A percentile compares a stretch with the other conserved stretches of the same genome.
phyloP scores from a whole-genome alignment of 176 grass and related monocot species.

The Juncus effusus region DNA sequence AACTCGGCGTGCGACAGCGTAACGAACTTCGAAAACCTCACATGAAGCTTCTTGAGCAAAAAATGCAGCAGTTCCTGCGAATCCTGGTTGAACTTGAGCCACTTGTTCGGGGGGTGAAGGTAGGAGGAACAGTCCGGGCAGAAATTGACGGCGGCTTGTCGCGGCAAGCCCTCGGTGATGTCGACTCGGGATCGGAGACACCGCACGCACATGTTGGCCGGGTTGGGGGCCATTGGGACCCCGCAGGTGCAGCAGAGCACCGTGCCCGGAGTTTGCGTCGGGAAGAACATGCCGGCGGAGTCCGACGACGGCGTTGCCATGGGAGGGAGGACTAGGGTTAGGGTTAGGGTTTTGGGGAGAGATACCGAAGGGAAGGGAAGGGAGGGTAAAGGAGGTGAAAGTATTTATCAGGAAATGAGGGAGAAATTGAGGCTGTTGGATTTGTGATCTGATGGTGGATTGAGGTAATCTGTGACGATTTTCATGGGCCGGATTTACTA shows the following conservation, averaged over 20 bases:
- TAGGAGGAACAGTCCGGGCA: conserved; percentile 61
- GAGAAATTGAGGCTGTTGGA: conserved; percentile 14
- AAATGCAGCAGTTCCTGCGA: conserved; percentile 80
- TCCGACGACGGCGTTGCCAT: conserved; percentile 45
- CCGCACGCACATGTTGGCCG: conserved; percentile 86
- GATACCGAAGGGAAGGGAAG: background rate
- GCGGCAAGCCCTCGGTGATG: conserved; percentile 61
- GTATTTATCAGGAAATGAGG: background rate
- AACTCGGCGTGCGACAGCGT: conserved; percentile 78
- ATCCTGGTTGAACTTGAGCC: conserved; percentile 56
- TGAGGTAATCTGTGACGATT: conserved; percentile 17
- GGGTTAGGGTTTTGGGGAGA: conserved; percentile 35
- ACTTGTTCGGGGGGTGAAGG: conserved; percentile 57
- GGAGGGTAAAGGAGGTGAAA: background rate
- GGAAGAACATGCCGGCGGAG: conserved; percentile 72
- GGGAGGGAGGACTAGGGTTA: conserved; percentile 26
- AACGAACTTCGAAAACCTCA: conserved; percentile 56
- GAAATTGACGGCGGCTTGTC: conserved; percentile 50
- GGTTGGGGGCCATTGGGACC: conserved; percentile 72
- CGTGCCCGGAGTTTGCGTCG: conserved; percentile 71
- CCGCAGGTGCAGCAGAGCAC: conserved; percentile 95
- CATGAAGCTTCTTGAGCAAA: conserved; percentile 65
- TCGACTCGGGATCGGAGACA: conserved; percentile 71
- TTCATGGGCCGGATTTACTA: background rate
- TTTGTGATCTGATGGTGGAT: background rate